These are phyloP conservation scores for Selaginella moellendorffii DNA, from an alignment of 75 land plant species.

Conservation along the genomic window DNA sequence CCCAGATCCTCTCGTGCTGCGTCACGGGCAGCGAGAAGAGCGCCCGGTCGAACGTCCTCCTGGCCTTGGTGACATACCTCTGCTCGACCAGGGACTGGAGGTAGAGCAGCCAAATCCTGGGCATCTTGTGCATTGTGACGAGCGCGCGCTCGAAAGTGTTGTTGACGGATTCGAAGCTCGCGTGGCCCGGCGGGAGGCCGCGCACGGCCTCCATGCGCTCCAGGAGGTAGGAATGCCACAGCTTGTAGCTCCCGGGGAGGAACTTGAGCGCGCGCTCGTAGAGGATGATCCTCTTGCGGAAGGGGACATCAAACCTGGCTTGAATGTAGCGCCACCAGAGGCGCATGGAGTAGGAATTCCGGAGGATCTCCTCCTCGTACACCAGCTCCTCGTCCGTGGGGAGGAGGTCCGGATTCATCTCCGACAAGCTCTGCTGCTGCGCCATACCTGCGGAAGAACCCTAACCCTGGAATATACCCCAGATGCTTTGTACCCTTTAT, in stretches of 20 bases:
- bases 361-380: constrained; percentile 81
- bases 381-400: constrained; percentile 62
- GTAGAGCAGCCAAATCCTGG: constrained; percentile 86
- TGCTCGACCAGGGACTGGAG: constrained; percentile 38
- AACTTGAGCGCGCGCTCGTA: constrained; percentile 80
- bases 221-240: constrained; percentile 80
- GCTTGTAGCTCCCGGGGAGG: constrained; percentile 80
- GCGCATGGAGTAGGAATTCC: constrained; percentile 71
- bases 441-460: background rate
- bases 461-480: too few relatives aligned
- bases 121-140: constrained; percentile 96
- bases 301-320: constrained; percentile 44
- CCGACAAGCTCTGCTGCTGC: background rate
- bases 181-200: constrained; percentile 38
- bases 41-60: constrained; percentile 75
- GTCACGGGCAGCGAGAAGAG: constrained; percentile 82
- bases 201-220: constrained; percentile 53
- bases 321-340: constrained; percentile 92
- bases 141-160: constrained; percentile 91
- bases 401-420: constrained; percentile 31
- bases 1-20: constrained; percentile 90
- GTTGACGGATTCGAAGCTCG: constrained; percentile 47
- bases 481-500: too few relatives aligned
- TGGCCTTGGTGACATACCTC: constrained; percentile 45
- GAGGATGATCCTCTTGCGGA: constrained; percentile 44